A percentile compares a stretch with the other conserved stretches of the same genome.
Evolutionary conservation across 2,329 filamentous ascomycete genomes (phyloP).

Genomic region (Hypoxylon sp.): DNA sequence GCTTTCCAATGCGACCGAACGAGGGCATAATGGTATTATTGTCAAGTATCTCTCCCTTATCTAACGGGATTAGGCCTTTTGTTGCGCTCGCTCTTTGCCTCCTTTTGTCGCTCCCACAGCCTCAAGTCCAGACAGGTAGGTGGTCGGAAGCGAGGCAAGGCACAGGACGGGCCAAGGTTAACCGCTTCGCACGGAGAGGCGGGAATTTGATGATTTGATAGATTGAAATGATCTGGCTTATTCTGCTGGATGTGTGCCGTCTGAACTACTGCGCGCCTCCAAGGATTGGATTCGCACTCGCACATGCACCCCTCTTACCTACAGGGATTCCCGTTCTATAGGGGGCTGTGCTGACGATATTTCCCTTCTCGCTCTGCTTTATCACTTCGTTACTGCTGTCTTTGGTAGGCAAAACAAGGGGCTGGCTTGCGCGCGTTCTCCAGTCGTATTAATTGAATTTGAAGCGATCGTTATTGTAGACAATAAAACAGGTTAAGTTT

Average conservation of each 20-base stretch:
- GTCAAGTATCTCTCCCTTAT: conserved; percentile 34
- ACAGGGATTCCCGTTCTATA: conserved; percentile 37
- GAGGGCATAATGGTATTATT: conserved; percentile 63
- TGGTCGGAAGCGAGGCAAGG: conserved; percentile 38
- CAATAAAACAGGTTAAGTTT: conserved; percentile 35
- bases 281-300: conserved; percentile 36
- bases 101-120: conserved; percentile 38
- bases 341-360: conserved; percentile 44
- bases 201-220: conserved; percentile 34
- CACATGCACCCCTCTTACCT: conserved; percentile 44
- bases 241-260: conserved; percentile 35
- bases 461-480: conserved; percentile 11
- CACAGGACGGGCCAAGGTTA: conserved; percentile 29
- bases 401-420: conserved; percentile 15
- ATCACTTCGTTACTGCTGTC: conserved; percentile 12
- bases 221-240: conserved; percentile 43
- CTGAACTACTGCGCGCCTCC: conserved; percentile 29
- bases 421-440: conserved; percentile 11
- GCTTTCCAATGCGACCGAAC: conserved; percentile 69
- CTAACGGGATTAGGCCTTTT: conserved; percentile 35
- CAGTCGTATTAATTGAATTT: conserved; percentile 6
- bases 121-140: conserved; percentile 29
- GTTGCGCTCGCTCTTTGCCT: conserved; percentile 25
- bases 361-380: conserved; percentile 28
- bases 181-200: conserved; percentile 24